A percentile compares a stretch with the other conserved stretches of the same genome.
Conservation (phyloP, 192 early-diverging fungal species). For the Coemansia biformis region DNA sequence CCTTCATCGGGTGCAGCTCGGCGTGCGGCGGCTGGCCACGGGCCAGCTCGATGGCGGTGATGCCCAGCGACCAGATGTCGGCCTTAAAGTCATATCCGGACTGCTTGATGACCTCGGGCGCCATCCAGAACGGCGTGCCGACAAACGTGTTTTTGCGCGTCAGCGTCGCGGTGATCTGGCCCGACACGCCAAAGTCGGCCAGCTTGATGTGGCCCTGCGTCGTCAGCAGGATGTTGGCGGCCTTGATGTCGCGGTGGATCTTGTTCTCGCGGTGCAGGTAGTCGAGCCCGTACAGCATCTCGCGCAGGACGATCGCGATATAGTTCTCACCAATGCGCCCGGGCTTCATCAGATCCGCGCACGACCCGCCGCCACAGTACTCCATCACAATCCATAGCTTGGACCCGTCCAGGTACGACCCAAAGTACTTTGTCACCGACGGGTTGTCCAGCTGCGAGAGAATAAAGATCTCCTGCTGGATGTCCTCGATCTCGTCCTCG, state of each 20-base stretch:
- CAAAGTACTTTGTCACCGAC: slow-evolving; percentile 84
- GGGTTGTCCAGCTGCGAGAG: slow-evolving; percentile 87
- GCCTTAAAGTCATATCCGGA: slow-evolving; percentile 93
- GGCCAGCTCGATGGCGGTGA: slow-evolving; percentile 94
- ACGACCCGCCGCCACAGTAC: slow-evolving; percentile 92
- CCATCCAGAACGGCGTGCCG: slow-evolving; percentile 96
- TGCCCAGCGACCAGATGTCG: slow-evolving; percentile 96
- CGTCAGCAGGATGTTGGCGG: slow-evolving; percentile 77
- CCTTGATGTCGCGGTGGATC: slow-evolving; percentile 94
- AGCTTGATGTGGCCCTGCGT: slow-evolving; percentile 82
- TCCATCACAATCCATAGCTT: slow-evolving; percentile 99
- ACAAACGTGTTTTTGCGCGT: slow-evolving; percentile 98
- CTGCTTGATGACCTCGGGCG: slow-evolving; percentile 91
- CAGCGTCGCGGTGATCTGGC: slow-evolving; percentile 84
- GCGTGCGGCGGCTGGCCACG: slow-evolving; percentile 89
- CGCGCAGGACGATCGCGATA: slow-evolving; percentile 88
- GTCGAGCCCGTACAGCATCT: slow-evolving; percentile 83
- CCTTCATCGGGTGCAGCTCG: slow-evolving; percentile 92
- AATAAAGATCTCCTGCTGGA: slow-evolving; percentile 95
- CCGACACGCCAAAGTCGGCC: slow-evolving; percentile 98
- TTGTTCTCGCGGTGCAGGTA: slow-evolving; percentile 90
- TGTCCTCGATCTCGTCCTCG: slow-evolving; percentile 98
- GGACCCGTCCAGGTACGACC: slow-evolving; percentile 82
- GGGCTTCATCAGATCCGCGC: slow-evolving; percentile 88
- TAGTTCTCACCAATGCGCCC: slow-evolving; percentile 78